Evolutionary conservation across 768 basidiomycete species (phyloP).

Genomic region (Dioszegia crocea): DNA sequence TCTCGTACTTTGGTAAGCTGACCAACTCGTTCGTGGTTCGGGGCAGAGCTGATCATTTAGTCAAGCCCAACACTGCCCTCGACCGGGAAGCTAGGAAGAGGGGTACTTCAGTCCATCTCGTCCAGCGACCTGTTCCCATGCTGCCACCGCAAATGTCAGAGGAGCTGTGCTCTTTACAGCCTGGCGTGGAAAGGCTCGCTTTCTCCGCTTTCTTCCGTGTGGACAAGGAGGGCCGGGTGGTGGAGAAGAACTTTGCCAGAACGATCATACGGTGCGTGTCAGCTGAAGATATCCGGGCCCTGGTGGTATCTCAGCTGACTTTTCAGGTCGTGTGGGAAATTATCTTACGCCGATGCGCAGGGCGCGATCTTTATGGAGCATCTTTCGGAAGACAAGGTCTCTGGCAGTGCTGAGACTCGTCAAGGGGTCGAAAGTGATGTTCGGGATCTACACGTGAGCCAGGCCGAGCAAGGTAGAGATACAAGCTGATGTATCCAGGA

Average conservation of each 20-base stretch:
- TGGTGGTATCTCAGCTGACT: conserved; percentile 6
- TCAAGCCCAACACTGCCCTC: conserved; percentile 66
- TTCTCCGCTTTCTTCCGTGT: conserved; percentile 87
- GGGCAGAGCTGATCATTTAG: conserved; percentile 8
- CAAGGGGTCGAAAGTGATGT: conserved; percentile 71
- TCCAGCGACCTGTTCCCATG: conserved; percentile 96
- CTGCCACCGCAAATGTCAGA: conserved; percentile 89
- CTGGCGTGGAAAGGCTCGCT: conserved; percentile 80
- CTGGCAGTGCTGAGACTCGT: conserved; percentile 56
- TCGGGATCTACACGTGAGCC: conserved; percentile 57
- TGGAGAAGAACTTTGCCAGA: conserved; percentile 89
- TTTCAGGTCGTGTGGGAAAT: conserved; percentile 69
- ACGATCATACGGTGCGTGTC: conserved; percentile 71
- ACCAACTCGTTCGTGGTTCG: conserved; percentile 40
- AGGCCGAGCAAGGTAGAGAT: background rate
- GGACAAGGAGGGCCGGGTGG: conserved; percentile 70
- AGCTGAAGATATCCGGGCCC: conserved; percentile 24
- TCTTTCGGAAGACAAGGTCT: conserved; percentile 56
- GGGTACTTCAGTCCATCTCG: conserved; percentile 93
- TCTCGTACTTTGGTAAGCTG: conserved; percentile 67
- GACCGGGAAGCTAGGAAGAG: conserved; percentile 97
- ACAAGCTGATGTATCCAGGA: conserved; percentile 37
- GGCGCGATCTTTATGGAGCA: conserved; percentile 70
- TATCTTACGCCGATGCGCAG: conserved; percentile 79
- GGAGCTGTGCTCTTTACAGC: conserved; percentile 84